Evolutionary conservation across 2,329 filamentous ascomycete species (phyloP).

Genomic region (Penicillium sp.): DNA sequence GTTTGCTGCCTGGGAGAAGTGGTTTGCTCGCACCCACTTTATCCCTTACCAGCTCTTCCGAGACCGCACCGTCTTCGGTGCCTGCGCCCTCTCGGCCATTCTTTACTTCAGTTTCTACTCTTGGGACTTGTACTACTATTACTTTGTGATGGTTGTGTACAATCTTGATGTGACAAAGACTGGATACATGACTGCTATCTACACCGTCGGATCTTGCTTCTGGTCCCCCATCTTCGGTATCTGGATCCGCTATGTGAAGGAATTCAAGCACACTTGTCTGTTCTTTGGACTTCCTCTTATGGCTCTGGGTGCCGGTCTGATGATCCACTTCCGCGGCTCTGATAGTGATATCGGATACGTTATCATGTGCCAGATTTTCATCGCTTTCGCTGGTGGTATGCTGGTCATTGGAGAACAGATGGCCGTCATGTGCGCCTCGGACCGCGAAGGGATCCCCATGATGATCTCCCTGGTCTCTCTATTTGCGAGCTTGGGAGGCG

Average conservation of each 20-base stretch:
- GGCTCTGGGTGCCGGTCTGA: conserved; percentile 54
- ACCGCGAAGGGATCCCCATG: conserved; percentile 56
- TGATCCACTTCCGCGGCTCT: conserved; percentile 58
- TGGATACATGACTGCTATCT: conserved; percentile 52
- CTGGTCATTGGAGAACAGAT: conserved; percentile 59
- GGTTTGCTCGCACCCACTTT: conserved; percentile 54
- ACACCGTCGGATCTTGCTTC: conserved; percentile 57
- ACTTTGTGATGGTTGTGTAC: conserved; percentile 58
- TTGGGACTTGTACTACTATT: conserved; percentile 58
- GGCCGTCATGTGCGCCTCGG: conserved; percentile 58
- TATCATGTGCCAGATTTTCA: conserved; percentile 58
- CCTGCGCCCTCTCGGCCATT: conserved; percentile 51
- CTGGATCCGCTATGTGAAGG: conserved; percentile 51
- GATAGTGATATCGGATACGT: conserved; percentile 52
- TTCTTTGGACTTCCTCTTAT: conserved; percentile 55
- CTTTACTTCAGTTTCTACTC: conserved; percentile 54
- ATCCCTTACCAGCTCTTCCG: conserved; percentile 55
- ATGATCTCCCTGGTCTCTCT: conserved; percentile 41
- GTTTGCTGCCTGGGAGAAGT: conserved; percentile 60
- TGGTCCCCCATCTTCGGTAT: conserved; percentile 54
- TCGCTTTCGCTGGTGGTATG: conserved; percentile 55
- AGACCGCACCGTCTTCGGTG: conserved; percentile 54
- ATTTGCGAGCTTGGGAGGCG: conserved; percentile 36
- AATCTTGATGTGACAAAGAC: conserved; percentile 45
- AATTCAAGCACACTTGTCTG: conserved; percentile 55